Conservation (phyloP, 2,329 filamentous ascomycete genomes). For the Colletotrichum paranaense region DNA sequence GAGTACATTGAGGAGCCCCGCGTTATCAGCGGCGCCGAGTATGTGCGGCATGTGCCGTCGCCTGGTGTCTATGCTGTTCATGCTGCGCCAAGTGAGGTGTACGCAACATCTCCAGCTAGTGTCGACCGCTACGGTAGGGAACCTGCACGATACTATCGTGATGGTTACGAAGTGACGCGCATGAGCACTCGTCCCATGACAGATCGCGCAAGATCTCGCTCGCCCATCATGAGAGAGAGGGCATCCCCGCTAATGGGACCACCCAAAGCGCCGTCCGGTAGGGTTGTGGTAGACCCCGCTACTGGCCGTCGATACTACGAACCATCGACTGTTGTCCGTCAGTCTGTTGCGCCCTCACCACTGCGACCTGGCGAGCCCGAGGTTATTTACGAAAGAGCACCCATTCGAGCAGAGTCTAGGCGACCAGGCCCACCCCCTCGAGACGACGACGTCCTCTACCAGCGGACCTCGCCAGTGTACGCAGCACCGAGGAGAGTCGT, state of each 20-base stretch:
- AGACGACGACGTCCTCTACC: conserved; percentile 64
- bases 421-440: conserved; percentile 58
- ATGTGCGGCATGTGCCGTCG: conserved; percentile 51
- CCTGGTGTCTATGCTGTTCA: conserved; percentile 49
- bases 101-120: conserved; percentile 54
- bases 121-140: conserved; percentile 55
- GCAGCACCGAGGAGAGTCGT: conserved; percentile 66
- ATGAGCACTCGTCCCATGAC: conserved; percentile 61
- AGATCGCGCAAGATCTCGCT: conserved; percentile 61
- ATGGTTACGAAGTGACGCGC: conserved; percentile 54
- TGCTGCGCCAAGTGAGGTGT: conserved; percentile 51
- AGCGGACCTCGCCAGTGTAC: conserved; percentile 61
- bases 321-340: conserved; percentile 58
- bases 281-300: conserved; percentile 80
- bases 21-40: conserved; percentile 44
- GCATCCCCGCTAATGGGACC: conserved; percentile 61
- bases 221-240: conserved; percentile 57
- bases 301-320: conserved; percentile 83
- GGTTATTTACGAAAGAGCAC: conserved; percentile 74
- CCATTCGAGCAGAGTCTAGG: conserved; percentile 63
- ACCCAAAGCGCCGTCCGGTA: conserved; percentile 65
- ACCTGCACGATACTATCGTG: conserved; percentile 55
- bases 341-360: conserved; percentile 64
- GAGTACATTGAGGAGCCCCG: conserved; percentile 48
- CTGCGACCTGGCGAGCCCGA: conserved; percentile 59